A percentile compares a stretch with the other conserved stretches of the same genome.
Evolutionary conservation across 305 asterid genomes (phyloP).

Genomic region (Fraxinus velutina): DNA sequence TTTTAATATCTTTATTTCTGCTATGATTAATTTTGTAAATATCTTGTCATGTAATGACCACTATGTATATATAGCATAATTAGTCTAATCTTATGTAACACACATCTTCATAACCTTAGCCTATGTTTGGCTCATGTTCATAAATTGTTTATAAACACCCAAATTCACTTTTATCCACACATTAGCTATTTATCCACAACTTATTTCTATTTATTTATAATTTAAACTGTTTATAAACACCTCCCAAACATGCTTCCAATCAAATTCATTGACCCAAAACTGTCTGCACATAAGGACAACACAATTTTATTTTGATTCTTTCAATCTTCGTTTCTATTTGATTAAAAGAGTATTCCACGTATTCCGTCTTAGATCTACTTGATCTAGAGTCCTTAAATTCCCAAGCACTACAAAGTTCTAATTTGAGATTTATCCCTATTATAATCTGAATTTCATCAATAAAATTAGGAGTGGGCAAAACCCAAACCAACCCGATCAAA

Average conservation of each 20-base stretch:
- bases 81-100: not conserved
- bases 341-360: not conserved
- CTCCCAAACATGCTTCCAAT: not conserved
- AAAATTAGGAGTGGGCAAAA: too few species aligned
- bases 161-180: not conserved
- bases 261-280: not conserved
- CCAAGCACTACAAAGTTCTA: not conserved
- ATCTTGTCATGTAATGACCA: not conserved
- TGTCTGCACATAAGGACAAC: not conserved
- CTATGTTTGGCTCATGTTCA: not conserved
- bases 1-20: not conserved
- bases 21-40: not conserved
- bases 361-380: not conserved
- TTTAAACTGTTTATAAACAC: not conserved
- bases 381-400: not conserved
- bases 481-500: too few species aligned
- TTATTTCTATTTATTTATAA: not conserved
- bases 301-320: not conserved
- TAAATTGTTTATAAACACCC: not conserved
- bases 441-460: not conserved
- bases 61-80: not conserved
- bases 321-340: not conserved
- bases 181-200: not conserved
- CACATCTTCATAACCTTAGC: not conserved
- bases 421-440: not conserved